Evolutionary conservation across 345 rosid genomes (phyloP).

Genomic region (Sisymbrium irio): DNA sequence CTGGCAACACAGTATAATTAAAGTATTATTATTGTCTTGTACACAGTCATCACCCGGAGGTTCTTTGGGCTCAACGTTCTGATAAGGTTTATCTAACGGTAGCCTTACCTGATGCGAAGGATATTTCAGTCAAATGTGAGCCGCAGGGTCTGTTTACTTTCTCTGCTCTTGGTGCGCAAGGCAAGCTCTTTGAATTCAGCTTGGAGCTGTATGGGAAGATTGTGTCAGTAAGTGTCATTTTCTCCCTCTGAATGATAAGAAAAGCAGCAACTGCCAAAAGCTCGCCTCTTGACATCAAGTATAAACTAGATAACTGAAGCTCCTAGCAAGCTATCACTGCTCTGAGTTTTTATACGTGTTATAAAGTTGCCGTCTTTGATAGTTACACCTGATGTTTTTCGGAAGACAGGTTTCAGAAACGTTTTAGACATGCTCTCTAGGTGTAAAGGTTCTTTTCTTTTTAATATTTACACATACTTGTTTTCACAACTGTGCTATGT

Average conservation of each 20-base stretch:
- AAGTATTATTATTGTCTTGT: neutral
- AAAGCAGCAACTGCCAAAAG: neutral
- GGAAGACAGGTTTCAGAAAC: neutral
- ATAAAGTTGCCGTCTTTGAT: neutral
- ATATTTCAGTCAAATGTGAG: constrained; percentile 72
- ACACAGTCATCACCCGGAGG: constrained; percentile 83
- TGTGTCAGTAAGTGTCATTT: constrained; percentile 39
- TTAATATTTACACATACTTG: neutral
- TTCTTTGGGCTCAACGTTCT: constrained; percentile 95
- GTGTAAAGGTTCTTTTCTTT: neutral
- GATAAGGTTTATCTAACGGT: constrained; percentile 78
- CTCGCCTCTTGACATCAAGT: too few relatives aligned
- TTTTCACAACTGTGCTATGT: neutral
- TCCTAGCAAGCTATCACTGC: neutral
- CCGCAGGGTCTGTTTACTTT: constrained; percentile 66
- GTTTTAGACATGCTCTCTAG: neutral
- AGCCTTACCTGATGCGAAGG: constrained; percentile 82
- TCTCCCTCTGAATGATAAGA: neutral
- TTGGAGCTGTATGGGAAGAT: constrained; percentile 63
- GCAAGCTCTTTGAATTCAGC: constrained; percentile 60
- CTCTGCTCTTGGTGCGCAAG: constrained; percentile 79
- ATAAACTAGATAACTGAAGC: too few relatives aligned
- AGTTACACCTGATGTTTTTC: neutral
- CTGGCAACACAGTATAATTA: neutral
- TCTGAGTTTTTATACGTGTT: neutral